Evolutionary conservation across 192 early-diverging fungal genomes (phyloP), one percentile per base, ranked within the genome.

Genomic region (Dimargaris verticillata): DNA sequence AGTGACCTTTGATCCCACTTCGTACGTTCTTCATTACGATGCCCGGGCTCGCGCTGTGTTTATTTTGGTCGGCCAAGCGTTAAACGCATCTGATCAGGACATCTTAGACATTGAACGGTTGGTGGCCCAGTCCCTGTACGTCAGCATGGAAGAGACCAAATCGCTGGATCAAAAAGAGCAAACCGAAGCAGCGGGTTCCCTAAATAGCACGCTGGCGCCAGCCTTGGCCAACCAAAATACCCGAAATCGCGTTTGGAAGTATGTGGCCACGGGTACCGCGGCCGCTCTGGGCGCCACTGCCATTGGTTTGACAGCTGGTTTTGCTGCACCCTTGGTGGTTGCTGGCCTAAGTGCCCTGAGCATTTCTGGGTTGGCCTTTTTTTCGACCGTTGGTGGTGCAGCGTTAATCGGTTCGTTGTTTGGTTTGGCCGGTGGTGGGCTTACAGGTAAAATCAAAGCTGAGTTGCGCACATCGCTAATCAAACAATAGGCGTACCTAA

Each of bases 291-390:
- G 73, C 15, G 77, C 68, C 20, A 67, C 71, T 25, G 70, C 73
- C 15, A 72, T 79, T 25, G 77, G 74, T 13, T 54, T 75, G 13
- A 79, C 77, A 0, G 78, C 74, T 5, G 78, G 78, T 11, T 60
- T 79, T 26, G 78, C 78, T 5, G 72, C 78, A 10, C 78, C 78
- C 4, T 49, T 79, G 25, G 72, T 79, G 60, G 74, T 70, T 3
- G 78, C 78, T 9, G 78, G 78, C 2, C 62, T 79, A 61, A 74
- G 70, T 20, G 71, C 70, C 4, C 53, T 76, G 25, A 68, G 72
- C 18, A 70, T 76, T 26, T 71, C 72, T 3, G 74, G 72, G 25
- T 68, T 72, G 12, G 75, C 73, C 18, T 71, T 73, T 38, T 54
- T 70, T 5, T 71, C 71, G 6, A 70, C 75, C 25, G 66, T 67